Conservation (phyloP, 1,139 yeast species). For the Blastobotrys capitulatus region DNA sequence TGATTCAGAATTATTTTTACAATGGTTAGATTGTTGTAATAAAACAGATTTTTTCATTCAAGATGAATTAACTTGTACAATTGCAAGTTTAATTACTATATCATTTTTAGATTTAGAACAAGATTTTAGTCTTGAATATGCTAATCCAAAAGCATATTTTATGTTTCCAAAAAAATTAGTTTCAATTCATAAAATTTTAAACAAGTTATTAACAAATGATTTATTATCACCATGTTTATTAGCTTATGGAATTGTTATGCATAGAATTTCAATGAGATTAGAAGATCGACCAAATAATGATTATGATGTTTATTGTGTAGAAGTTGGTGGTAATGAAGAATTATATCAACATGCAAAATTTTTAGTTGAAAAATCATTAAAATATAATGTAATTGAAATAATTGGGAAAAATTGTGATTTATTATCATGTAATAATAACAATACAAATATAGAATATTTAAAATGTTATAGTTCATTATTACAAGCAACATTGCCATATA, state of each 20-base stretch:
- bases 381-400: slow-evolving; percentile 40
- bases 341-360: slow-evolving; percentile 20
- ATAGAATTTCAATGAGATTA: slow-evolving; percentile 47
- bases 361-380: slow-evolving; percentile 37
- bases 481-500: slow-evolving; percentile 55
- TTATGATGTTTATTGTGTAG: slow-evolving; percentile 11
- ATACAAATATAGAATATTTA: slow-evolving; percentile 43
- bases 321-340: slow-evolving; percentile 15
- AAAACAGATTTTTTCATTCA: slow-evolving; percentile 2
- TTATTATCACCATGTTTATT: slow-evolving; percentile 53
- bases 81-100: slow-evolving; percentile 26
- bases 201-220: slow-evolving; percentile 13
- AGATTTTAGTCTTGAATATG: slow-evolving; percentile 22
- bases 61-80: slow-evolving; percentile 17
- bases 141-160: slow-evolving; percentile 37
- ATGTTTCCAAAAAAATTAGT: slow-evolving; percentile 41
- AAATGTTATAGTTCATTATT: slow-evolving; percentile 57
- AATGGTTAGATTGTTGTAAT: slow-evolving; percentile 9
- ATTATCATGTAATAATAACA: slow-evolving; percentile 38
- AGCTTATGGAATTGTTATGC: slow-evolving; percentile 66
- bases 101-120: slow-evolving; percentile 32
- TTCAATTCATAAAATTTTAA: slow-evolving; percentile 36
- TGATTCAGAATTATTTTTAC: slow-evolving; percentile 28
- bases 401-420: slow-evolving; percentile 38
- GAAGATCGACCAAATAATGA: slow-evolving; percentile 33